Evolutionary conservation across 2,329 filamentous ascomycete species (phyloP).

Genomic region (Hortaea werneckii): DNA sequence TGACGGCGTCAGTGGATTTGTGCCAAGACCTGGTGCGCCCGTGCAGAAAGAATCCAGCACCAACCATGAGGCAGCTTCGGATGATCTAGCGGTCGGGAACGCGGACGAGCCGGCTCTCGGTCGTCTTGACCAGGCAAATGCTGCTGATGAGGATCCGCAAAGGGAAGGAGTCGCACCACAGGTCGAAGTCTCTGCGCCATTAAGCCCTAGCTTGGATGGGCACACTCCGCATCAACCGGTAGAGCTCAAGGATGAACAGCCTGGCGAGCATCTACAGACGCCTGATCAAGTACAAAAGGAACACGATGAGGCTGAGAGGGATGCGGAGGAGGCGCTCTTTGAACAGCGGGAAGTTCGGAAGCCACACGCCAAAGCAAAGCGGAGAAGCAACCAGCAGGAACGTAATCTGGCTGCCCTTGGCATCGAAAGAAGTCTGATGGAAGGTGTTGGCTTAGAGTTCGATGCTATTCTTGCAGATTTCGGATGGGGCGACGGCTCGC

Average conservation of each 20-base stretch:
- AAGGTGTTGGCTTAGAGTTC: slow-evolving; percentile 68
- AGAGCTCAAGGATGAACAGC: slow-evolving; percentile 11
- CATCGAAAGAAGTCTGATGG: slow-evolving; percentile 66
- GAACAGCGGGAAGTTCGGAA: slow-evolving; percentile 19
- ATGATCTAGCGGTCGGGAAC: not conserved
- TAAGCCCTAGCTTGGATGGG: slow-evolving; percentile 4
- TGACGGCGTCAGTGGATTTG: slow-evolving; percentile 81
- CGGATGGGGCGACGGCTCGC: slow-evolving; percentile 73
- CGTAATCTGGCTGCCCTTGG: slow-evolving; percentile 70
- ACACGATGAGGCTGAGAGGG: slow-evolving; percentile 5
- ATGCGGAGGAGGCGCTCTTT: slow-evolving; percentile 8
- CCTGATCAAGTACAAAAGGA: slow-evolving; percentile 17
- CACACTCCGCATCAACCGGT: slow-evolving; percentile 4
- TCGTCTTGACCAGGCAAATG: not conserved
- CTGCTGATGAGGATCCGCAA: not conserved
- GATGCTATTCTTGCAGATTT: slow-evolving; percentile 75
- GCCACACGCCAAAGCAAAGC: slow-evolving; percentile 33
- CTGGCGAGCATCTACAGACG: slow-evolving; percentile 7
- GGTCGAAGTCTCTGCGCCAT: slow-evolving; percentile 9
- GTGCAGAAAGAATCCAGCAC: slow-evolving; percentile 1
- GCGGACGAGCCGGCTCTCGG: not conserved
- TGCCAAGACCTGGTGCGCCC: slow-evolving; percentile 57
- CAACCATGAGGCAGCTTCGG: not conserved
- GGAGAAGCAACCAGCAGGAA: slow-evolving; percentile 61
- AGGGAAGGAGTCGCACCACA: slow-evolving; percentile 5